phyloP scores from a whole-genome alignment of 2,329 filamentous ascomycete genomes.

The Thielaviopsis punctulata region DNA sequence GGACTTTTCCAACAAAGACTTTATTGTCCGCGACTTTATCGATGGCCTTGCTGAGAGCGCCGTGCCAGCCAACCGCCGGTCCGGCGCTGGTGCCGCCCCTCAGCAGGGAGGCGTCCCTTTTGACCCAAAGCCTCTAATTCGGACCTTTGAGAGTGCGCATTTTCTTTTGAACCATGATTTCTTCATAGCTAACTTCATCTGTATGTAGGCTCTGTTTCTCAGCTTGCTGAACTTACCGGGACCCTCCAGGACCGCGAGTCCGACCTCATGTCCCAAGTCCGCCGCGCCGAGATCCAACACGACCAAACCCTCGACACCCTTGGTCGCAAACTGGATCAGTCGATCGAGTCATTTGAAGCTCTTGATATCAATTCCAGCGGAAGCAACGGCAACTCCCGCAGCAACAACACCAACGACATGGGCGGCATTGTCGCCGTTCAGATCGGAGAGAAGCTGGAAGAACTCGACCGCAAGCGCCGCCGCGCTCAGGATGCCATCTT shows the following conservation, averaged over 20 bases:
- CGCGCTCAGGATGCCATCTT: conserved; percentile 88
- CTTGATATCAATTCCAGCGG: conserved; percentile 61
- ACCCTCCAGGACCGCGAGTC: conserved; percentile 83
- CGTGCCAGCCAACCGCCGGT: conserved; percentile 63
- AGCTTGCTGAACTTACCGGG: conserved; percentile 54
- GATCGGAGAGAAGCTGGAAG: conserved; percentile 84
- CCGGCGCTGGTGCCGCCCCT: conserved; percentile 32
- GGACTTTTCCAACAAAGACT: conserved; percentile 77
- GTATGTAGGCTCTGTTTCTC: conserved; percentile 40
- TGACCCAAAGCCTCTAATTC: conserved; percentile 91
- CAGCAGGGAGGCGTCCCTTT: conserved; percentile 43
- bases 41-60: conserved; percentile 79
- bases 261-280: conserved; percentile 74
- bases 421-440: conserved; percentile 64
- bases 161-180: neutral
- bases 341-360: conserved; percentile 80
- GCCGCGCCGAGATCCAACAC: conserved; percentile 81
- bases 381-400: conserved; percentile 24
- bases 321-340: conserved; percentile 76
- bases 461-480: conserved; percentile 80
- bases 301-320: conserved; percentile 78
- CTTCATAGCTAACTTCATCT: conserved; percentile 16
- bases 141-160: conserved; percentile 67
- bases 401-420: conserved; percentile 15
- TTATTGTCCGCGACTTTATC: conserved; percentile 95